phyloP scores from a whole-genome alignment of 2,329 filamentous ascomycete species.

The Mycosphaerelloides madeirae region DNA sequence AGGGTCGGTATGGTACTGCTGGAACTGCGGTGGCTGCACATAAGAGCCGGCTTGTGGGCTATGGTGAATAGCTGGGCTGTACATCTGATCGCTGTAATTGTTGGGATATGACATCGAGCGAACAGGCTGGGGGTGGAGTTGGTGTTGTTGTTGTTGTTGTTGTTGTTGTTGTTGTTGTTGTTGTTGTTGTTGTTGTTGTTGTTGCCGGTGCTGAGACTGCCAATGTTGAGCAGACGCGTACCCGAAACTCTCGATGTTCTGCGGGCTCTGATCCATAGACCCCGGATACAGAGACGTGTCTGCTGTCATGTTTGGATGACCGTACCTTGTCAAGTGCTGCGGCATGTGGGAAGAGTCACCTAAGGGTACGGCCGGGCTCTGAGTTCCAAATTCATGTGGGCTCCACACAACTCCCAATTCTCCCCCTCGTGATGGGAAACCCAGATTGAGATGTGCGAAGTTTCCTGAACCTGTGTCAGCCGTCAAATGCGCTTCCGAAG shows the following conservation, averaged over 20 bases:
- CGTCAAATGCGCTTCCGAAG: background rate
- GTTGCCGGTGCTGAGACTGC: slow-evolving; percentile 4
- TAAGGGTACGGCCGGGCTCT: slow-evolving; percentile 1
- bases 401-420: background rate
- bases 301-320: slow-evolving; percentile 1
- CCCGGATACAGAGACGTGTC: slow-evolving; percentile 8
- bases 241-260: background rate
- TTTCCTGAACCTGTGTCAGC: background rate
- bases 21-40: too few species aligned
- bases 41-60: too few species aligned
- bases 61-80: background rate
- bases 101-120: slow-evolving; percentile 7
- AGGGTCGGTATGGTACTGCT: too few species aligned
- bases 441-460: background rate
- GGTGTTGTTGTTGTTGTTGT: slow-evolving; percentile 2
- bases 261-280: background rate
- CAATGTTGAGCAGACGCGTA: slow-evolving; percentile 2
- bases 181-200: slow-evolving; percentile 4
- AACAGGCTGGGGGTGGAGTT: slow-evolving; percentile 4
- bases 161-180: slow-evolving; percentile 1
- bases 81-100: background rate
- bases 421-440: slow-evolving; percentile 1
- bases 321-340: slow-evolving; percentile 2
- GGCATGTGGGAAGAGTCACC: slow-evolving; percentile 1
- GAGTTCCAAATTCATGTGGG: background rate